Evolutionary conservation across 2,329 filamentous ascomycete genomes (phyloP).

Genomic region (Nemania diffusa): DNA sequence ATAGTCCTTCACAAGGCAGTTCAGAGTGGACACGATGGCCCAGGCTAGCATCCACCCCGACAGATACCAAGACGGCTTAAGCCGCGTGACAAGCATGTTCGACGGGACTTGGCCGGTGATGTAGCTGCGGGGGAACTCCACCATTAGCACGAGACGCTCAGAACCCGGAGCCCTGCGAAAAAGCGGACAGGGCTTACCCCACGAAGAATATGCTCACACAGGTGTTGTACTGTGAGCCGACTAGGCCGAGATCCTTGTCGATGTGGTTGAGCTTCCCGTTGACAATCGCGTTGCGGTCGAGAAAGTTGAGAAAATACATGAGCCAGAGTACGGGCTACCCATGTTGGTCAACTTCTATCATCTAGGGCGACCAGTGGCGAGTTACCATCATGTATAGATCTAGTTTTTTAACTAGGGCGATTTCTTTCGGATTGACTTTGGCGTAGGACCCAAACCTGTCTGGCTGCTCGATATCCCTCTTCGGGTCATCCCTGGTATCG

Average conservation of each 20-base stretch:
- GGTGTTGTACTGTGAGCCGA: constrained; percentile 53
- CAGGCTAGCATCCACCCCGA: constrained; percentile 27
- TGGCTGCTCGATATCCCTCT: constrained; percentile 29
- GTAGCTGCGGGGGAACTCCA: constrained; percentile 24
- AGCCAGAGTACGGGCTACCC: constrained; percentile 49
- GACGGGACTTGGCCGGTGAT: constrained; percentile 23
- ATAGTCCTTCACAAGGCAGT: constrained; percentile 28
- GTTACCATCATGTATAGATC: constrained; percentile 50
- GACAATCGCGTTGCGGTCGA: constrained; percentile 59
- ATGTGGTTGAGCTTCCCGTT: constrained; percentile 55
- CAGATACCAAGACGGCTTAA: constrained; percentile 31
- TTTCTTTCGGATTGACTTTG: constrained; percentile 51
- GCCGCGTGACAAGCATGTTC: constrained; percentile 27
- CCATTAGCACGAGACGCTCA: constrained; percentile 11
- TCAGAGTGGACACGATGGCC: constrained; percentile 29
- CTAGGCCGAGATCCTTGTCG: constrained; percentile 53
- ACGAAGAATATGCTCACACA: constrained; percentile 49
- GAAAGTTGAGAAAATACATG: constrained; percentile 46
- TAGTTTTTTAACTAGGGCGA: constrained; percentile 51
- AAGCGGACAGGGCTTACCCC: constrained; percentile 30
- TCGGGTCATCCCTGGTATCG: constrained; percentile 14
- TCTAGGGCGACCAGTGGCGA: constrained; percentile 2
- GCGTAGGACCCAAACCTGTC: constrained; percentile 50
- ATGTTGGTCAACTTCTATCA: constrained; percentile 20
- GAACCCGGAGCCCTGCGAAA: neutral